phyloP scores from a whole-genome alignment of 164 flowering plant genomes.

The Amborella trichopoda region DNA sequence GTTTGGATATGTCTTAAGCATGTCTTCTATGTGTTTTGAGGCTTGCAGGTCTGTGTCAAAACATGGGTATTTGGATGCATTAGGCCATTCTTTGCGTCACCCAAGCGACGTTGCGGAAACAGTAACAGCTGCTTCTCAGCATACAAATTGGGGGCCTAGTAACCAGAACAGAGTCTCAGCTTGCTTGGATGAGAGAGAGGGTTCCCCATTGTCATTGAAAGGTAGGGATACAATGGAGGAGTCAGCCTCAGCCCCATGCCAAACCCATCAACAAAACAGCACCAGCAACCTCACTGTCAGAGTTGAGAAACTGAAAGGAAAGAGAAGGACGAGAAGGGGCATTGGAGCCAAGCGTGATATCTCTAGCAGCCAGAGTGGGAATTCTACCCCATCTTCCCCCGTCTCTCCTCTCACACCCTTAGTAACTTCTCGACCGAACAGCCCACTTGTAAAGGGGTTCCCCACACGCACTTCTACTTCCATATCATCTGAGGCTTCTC shows the following conservation, averaged over 20 bases:
- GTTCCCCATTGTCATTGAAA: constrained; percentile 1
- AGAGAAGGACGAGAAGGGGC: constrained; percentile 43
- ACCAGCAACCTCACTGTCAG: constrained; percentile 37
- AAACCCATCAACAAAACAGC: no score
- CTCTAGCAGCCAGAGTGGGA: constrained; percentile 90
- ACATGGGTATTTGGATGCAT: no score
- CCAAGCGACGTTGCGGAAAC: constrained; percentile 11
- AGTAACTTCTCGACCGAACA: constrained; percentile 17
- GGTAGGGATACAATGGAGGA: no score
- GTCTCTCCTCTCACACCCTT: constrained; percentile 49
- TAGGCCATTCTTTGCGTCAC: no score
- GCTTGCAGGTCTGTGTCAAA: no score
- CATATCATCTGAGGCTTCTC: constrained; percentile 9
- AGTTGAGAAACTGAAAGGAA: constrained; percentile 39
- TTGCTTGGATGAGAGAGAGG: constrained; percentile 10
- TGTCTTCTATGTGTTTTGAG: not conserved
- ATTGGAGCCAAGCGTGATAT: constrained; percentile 35
- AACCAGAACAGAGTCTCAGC: constrained; percentile 4
- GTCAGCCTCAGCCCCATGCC: no score
- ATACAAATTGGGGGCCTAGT: constrained; percentile 11
- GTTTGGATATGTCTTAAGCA: not conserved
- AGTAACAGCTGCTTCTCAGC: constrained; percentile 8
- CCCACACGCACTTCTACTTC: constrained; percentile 13
- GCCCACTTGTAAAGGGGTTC: constrained; percentile 20
- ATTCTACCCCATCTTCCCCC: constrained; percentile 88